These are phyloP conservation scores for Hordeum pubiflorum DNA, from an alignment of 202 grass and related monocot genomes.

Conservation along the genomic window DNA sequence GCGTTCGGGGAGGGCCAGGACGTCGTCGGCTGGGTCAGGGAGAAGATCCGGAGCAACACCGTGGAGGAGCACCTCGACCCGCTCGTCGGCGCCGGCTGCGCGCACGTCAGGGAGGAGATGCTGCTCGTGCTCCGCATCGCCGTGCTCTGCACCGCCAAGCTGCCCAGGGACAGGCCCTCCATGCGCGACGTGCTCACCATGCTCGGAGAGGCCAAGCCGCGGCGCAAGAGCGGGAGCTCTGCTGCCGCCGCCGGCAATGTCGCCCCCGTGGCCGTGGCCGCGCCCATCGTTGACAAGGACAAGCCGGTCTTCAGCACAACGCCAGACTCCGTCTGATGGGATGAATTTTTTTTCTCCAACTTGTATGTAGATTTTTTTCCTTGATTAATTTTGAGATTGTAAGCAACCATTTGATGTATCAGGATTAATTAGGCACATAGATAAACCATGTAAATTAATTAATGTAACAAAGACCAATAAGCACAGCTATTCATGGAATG, in stretches of 20 bases:
- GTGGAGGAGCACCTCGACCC: conserved; percentile 57
- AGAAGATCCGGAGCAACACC: conserved; percentile 50
- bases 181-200: conserved; percentile 90
- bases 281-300: conserved; percentile 46
- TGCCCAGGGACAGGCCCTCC: conserved; percentile 64
- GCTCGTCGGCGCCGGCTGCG: conserved; percentile 47
- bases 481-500: background rate
- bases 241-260: background rate
- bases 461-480: conserved; percentile 28
- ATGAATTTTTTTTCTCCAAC: conserved; percentile 11
- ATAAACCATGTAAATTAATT: conserved; percentile 14
- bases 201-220: conserved; percentile 78
- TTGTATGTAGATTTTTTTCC: conserved; percentile 28
- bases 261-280: background rate
- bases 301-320: conserved; percentile 83
- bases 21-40: conserved; percentile 71
- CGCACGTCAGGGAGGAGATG: conserved; percentile 90
- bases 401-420: background rate
- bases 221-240: conserved; percentile 64
- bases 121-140: conserved; percentile 71
- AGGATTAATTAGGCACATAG: conserved; percentile 13
- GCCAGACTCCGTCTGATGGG: conserved; percentile 44
- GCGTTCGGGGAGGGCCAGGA: conserved; percentile 78
- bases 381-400: conserved; percentile 14
- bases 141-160: conserved; percentile 72